A percentile compares a stretch with the other conserved stretches of the same genome.
These are phyloP conservation scores for Cladosporium halotolerans DNA, from an alignment of 2,329 filamentous ascomycete genomes.

Conservation along the genomic window DNA sequence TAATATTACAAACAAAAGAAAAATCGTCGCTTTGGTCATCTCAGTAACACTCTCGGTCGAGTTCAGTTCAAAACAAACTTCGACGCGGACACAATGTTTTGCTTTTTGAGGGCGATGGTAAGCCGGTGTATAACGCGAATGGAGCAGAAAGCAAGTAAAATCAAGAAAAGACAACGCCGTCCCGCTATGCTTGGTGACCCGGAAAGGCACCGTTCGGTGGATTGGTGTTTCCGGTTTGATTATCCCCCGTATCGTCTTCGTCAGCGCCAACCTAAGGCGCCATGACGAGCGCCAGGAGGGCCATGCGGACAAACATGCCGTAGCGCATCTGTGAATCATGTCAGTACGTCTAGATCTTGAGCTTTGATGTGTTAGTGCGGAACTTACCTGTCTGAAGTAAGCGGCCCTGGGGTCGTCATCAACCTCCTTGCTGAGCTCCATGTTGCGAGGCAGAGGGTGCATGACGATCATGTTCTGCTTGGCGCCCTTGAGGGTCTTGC, in stretches of 20 bases:
- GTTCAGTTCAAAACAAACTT: too few species aligned
- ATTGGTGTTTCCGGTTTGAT: neutral
- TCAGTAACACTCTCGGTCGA: neutral
- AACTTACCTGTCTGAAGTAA: conserved; percentile 96
- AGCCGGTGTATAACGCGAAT: neutral
- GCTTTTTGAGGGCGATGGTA: too few species aligned
- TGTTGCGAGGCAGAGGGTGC: conserved; percentile 90
- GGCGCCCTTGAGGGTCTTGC: conserved; percentile 79
- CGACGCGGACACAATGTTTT: too few species aligned
- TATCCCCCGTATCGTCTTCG: neutral
- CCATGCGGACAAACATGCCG: conserved; percentile 97
- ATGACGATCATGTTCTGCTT: conserved; percentile 92
- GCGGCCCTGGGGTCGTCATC: conserved; percentile 95
- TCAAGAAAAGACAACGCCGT: neutral
- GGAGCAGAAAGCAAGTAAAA: neutral
- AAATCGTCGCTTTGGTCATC: neutral
- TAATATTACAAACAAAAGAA: neutral
- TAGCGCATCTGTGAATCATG: conserved; percentile 72
- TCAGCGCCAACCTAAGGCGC: conserved; percentile 36
- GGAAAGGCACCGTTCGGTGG: neutral
- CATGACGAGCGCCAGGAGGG: conserved; percentile 89
- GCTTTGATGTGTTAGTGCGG: neutral
- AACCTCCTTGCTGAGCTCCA: conserved; percentile 90
- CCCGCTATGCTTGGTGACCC: neutral
- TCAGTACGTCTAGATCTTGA: conserved; percentile 36